These are phyloP conservation scores for Beauveria brongniartii DNA, from an alignment of 2,329 filamentous ascomycete species.

Conservation along the genomic window DNA sequence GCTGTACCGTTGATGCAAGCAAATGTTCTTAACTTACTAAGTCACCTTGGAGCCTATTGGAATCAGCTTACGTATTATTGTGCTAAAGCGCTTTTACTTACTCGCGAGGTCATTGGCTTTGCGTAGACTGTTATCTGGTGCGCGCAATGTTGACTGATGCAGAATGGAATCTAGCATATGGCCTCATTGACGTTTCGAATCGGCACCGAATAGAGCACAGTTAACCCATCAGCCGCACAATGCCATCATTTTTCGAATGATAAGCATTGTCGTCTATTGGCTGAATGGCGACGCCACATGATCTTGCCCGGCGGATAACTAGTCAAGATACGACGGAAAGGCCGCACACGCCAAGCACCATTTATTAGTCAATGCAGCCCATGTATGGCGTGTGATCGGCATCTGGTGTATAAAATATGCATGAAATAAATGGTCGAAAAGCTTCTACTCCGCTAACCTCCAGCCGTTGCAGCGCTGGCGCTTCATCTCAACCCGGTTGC, in stretches of 20 bases:
- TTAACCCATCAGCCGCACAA: background rate
- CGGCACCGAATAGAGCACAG: background rate
- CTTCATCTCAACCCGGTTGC: background rate
- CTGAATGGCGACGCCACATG: constrained; percentile 35
- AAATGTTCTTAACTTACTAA: too few relatives aligned
- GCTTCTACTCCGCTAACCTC: background rate
- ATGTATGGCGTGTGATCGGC: background rate
- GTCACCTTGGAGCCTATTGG: too few relatives aligned
- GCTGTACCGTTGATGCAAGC: too few relatives aligned
- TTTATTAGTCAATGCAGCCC: background rate
- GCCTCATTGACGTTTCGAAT: background rate
- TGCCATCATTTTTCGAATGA: background rate
- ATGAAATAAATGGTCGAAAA: background rate
- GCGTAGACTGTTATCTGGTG: too few relatives aligned
- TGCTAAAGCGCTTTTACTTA: too few relatives aligned
- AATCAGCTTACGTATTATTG: too few relatives aligned
- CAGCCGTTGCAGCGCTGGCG: background rate
- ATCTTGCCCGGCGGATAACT: constrained; percentile 40
- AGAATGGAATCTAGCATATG: too few relatives aligned
- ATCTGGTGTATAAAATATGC: background rate
- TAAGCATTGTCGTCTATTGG: background rate
- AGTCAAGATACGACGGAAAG: constrained; percentile 22
- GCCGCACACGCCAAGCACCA: background rate
- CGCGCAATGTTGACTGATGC: too few relatives aligned
- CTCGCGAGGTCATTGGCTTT: too few relatives aligned